These are phyloP conservation scores for Draba incana DNA, from an alignment of 345 rosid species.

Conservation along the genomic window DNA sequence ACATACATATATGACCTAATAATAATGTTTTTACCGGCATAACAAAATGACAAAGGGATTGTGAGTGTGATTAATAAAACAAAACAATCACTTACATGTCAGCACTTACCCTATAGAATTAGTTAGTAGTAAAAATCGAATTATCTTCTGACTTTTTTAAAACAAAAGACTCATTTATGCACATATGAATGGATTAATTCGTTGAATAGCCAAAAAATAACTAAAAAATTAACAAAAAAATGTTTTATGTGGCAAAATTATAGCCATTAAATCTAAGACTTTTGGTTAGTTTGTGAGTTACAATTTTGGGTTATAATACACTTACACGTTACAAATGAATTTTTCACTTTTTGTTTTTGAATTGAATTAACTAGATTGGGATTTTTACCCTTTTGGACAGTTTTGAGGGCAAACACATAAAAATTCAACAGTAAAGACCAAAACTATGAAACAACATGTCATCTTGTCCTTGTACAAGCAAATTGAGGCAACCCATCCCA, in stretches of 20 bases:
- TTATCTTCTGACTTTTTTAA: too few relatives aligned
- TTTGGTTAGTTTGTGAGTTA: background rate
- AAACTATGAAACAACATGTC: slow-evolving; percentile 33
- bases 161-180: too few relatives aligned
- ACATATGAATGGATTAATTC: too few relatives aligned
- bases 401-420: background rate
- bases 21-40: too few relatives aligned
- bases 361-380: background rate
- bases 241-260: too few relatives aligned
- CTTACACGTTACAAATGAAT: slow-evolving; percentile 5
- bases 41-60: background rate
- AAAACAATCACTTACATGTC: slow-evolving; percentile 10
- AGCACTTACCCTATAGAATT: too few relatives aligned
- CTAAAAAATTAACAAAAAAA: too few relatives aligned
- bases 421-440: slow-evolving; percentile 44
- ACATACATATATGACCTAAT: background rate
- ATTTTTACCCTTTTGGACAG: background rate
- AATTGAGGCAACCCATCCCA: slow-evolving; percentile 36
- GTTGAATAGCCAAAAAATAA: too few relatives aligned
- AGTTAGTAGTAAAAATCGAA: too few relatives aligned
- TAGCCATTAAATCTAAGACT: too few relatives aligned
- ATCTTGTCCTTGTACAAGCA: slow-evolving; percentile 41
- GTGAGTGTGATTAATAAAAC: background rate
- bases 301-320: too few relatives aligned
- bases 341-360: slow-evolving; percentile 1